Percentiles rank a stretch among this genome's conserved stretches.
Conservation (phyloP, 2,329 filamentous ascomycete species). For the Aspergillus udagawae region DNA sequence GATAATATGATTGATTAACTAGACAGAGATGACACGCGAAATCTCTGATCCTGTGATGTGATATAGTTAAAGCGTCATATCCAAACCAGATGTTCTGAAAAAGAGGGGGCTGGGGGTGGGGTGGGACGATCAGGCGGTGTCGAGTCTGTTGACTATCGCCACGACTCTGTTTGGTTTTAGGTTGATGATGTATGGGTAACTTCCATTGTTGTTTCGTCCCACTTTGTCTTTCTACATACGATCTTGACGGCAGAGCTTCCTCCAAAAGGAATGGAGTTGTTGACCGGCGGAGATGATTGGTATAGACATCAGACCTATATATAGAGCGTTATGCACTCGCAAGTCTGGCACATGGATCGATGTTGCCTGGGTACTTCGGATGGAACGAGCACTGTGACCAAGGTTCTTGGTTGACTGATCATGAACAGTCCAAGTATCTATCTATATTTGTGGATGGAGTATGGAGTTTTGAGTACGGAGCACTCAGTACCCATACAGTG, state of each 20-base stretch:
- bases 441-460: not conserved
- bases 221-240: not conserved
- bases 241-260: not conserved
- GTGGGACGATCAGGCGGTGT: slow-evolving; percentile 2
- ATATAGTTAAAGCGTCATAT: not conserved
- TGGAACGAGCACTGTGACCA: not conserved
- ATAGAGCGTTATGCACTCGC: not conserved
- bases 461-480: no score
- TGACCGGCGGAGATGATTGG: not conserved
- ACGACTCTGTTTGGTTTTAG: not conserved
- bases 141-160: not conserved
- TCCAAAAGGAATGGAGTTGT: not conserved
- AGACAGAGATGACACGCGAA: no score
- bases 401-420: not conserved
- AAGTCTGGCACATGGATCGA: not conserved
- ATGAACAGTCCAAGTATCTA: not conserved
- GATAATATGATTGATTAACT: not conserved
- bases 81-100: not conserved
- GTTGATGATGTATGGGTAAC: not conserved
- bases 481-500: no score
- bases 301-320: not conserved
- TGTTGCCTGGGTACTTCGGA: not conserved
- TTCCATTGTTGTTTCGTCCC: not conserved
- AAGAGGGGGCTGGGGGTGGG: slow-evolving; percentile 13
- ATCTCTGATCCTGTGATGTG: not conserved